Evolutionary conservation across 352 stramenopile species (phyloP).

Genomic region (Globisporangium abappressorium): DNA sequence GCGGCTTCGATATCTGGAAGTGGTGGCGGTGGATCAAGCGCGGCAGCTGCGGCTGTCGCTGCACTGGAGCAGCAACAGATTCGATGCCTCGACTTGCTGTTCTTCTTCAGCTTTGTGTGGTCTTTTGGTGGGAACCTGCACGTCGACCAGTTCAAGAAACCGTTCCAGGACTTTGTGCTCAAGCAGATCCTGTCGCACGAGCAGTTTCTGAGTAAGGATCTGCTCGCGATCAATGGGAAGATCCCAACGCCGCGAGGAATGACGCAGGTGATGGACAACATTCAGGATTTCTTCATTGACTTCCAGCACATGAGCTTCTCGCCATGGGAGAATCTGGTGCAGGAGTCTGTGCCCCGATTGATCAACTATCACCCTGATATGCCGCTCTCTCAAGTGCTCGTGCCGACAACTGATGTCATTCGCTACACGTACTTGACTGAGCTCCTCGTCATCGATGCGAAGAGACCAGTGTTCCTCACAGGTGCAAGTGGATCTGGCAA

Average conservation of each 20-base stretch:
- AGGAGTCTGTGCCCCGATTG: conserved; percentile 9
- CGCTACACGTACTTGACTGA: conserved; percentile 63
- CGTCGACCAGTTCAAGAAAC: conserved; percentile 27
- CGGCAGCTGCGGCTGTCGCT: conserved; percentile 20
- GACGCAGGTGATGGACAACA: conserved; percentile 46
- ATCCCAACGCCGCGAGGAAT: conserved; percentile 38
- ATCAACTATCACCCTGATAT: conserved; percentile 22
- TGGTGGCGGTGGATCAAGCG: conserved; percentile 5
- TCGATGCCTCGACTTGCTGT: conserved; percentile 58
- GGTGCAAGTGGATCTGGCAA: conserved; percentile 89
- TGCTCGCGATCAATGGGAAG: conserved; percentile 51
- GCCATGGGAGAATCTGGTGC: conserved; percentile 40
- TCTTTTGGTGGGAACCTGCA: conserved; percentile 65
- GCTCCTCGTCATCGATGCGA: conserved; percentile 53
- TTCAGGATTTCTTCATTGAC: conserved; percentile 71
- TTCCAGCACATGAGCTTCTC: conserved; percentile 62
- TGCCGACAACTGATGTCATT: conserved; percentile 62
- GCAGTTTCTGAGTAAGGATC: conserved; percentile 41
- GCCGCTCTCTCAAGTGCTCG: conserved; percentile 52
- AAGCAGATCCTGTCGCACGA: conserved; percentile 42
- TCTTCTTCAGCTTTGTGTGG: conserved; percentile 74
- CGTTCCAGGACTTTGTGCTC: conserved; percentile 60
- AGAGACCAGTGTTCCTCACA: conserved; percentile 82
- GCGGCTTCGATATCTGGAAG: conserved; percentile 11
- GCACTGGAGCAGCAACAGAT: conserved; percentile 43